Evolutionary conservation across 352 stramenopile species (phyloP), one percentile per base, ranked within the genome.

Genomic region (Phytopythium litorale): DNA sequence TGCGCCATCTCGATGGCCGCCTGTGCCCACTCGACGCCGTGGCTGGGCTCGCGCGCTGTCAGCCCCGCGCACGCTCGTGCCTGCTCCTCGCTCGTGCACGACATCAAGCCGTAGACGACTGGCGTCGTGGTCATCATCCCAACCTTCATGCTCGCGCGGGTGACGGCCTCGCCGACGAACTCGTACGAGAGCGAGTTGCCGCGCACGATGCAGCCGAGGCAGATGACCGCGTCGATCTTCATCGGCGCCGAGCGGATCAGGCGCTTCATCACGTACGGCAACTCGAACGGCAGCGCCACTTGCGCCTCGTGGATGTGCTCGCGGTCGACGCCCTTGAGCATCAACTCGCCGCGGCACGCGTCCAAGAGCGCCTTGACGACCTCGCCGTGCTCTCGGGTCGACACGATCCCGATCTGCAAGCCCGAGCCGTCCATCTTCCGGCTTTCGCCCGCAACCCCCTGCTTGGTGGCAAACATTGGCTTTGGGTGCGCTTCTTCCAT

Each of bases 1-100:
- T 23, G 55, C 33, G 87, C 89, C 92, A 97, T 97, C 75, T 96
- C 85, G n/a, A 97, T 87, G 9, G 92, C 90, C 33, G 87, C 95
- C 62, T 92, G 92, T 32, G 84, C 92, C 91, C 88, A 97, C 62
- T 93, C 88, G 12, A 89, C 68, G 11, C 63, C 67, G 43, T 68
- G 61, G 53, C 45, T 62, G 2, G 40, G 38, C 23, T 51, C 9
- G 7, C 30, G 21, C 42, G 16, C 57, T 18, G 49, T 19, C 19
- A 64, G 30, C 1, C 46, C 57, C 21, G 56, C 63, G 33, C 63
- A 68, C 5, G 21, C 23, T 4, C 56, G 40, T 15, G 62, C 62
- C 43, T 67, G 54, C 23, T 56, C 46, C 21, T 62, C 46, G 32
- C 35, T 53, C 30, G 25, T 43, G 33, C 62, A 67, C 19, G 51